Evolutionary conservation across 495 filamentous ascomycete genomes (phyloP), one percentile per base, ranked within the genome.

Genomic region (Penicillium nucicola): DNA sequence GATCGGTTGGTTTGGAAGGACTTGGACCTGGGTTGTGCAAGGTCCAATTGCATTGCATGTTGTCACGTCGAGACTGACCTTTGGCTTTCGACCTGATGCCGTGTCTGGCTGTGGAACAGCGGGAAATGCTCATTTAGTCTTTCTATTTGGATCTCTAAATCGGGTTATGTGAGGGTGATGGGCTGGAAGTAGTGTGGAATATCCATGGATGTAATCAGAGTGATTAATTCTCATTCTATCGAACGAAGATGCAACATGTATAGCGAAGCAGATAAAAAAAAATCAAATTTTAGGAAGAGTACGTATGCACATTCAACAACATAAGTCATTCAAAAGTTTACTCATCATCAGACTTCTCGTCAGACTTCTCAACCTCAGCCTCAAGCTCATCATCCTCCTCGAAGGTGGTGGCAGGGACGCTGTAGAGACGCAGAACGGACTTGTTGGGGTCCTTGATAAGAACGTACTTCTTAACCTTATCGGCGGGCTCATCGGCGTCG

Each of bases 371-470:
- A 31, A 62, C 59, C 42, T 77, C 82, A 23, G 47, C 69, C 36
- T 62, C 67, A 20, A 57, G 56, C 45, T 78, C 71, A 35, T 83
- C 82, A 40, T 84, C 86, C 65, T 91, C 88, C 58, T 97, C 93
- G 66, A 97, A 93, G 44, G 90, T 90, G 60, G 84, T 82, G 28
- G 81, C 69, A 0, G 95, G 93, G 3, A 97, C 89, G 64, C 92
- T 86, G 76, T 98, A 98, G 61, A 98, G 72, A 54, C 95, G 81
- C 48, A 98, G 80, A 38, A 96, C 86, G 30, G 84, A 82, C 82
- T 95, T 96, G 74, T 98, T 98, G 42, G 93, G 93, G 65, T 98
- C 93, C 87, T 86, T 85, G 55, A 86, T 78, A 14, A 86, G 74
- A 42, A 87, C 79, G 61, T 84, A 87, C 70, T 85, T 85, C 65